A percentile compares a stretch with the other conserved stretches of the same genome.
Conservation (phyloP, 1,139 yeast species). For the Hyphopichia wangnamkhiaoensis region DNA sequence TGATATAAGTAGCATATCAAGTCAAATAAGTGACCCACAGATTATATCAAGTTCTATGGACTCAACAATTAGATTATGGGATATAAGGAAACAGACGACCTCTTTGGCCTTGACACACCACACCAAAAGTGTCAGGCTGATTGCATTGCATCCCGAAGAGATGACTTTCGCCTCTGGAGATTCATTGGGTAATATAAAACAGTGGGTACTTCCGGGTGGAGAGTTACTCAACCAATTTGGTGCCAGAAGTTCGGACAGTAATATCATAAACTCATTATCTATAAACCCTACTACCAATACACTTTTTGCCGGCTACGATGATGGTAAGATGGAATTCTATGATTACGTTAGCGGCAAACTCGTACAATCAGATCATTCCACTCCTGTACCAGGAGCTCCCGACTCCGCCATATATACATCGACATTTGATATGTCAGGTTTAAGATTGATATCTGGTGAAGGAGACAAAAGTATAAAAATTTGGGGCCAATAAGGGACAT, state of each 20-base stretch:
- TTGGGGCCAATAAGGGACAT: conserved; percentile 57
- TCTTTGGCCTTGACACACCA: conserved; percentile 77
- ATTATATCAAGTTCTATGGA: conserved; percentile 83
- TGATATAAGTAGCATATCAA: conserved; percentile 67
- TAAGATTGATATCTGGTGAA: conserved; percentile 81
- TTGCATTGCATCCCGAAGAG: conserved; percentile 70
- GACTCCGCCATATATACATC: conserved; percentile 71
- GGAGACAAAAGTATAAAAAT: conserved; percentile 87
- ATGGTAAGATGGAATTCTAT: conserved; percentile 75
- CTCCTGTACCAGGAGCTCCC: conserved; percentile 67
- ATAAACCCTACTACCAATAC: conserved; percentile 65
- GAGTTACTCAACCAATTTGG: conserved; percentile 53
- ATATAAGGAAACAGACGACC: conserved; percentile 45
- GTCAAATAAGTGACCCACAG: conserved; percentile 82
- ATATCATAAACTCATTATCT: conserved; percentile 67
- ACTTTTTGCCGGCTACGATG: conserved; percentile 80
- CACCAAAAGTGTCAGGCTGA: conserved; percentile 73
- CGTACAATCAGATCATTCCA: conserved; percentile 55
- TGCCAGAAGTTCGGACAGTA: conserved; percentile 24
- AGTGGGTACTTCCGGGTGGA: conserved; percentile 85
- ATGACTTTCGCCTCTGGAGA: conserved; percentile 75
- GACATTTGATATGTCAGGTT: conserved; percentile 76
- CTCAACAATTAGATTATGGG: conserved; percentile 86
- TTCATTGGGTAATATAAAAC: conserved; percentile 75
- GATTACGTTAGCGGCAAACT: conserved; percentile 74